A percentile compares a stretch with the other conserved stretches of the same genome.
These are phyloP conservation scores for Zasmidium cellare DNA, from an alignment of 2,329 filamentous ascomycete genomes.

Conservation along the genomic window DNA sequence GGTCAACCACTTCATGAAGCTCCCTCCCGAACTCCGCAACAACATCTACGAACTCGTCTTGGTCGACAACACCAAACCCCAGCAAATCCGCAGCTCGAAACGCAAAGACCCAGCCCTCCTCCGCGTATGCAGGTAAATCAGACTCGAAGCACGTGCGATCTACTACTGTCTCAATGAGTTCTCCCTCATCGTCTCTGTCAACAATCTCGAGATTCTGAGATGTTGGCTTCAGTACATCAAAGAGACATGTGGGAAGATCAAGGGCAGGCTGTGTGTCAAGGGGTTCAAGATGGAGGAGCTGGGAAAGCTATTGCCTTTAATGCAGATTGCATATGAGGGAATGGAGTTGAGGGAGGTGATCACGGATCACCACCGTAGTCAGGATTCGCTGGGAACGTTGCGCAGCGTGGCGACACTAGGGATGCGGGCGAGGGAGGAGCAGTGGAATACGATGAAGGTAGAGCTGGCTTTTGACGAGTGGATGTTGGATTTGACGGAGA, in stretches of 20 bases:
- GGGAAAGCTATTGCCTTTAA: neutral
- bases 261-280: neutral
- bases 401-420: neutral
- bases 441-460: neutral
- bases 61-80: neutral
- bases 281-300: neutral
- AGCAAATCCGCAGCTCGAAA: neutral
- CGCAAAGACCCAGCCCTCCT: neutral
- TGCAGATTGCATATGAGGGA: neutral
- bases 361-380: neutral
- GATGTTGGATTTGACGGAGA: neutral
- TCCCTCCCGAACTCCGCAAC: constrained; percentile 3
- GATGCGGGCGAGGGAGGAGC: neutral
- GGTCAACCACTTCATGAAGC: neutral
- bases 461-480: neutral
- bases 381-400: neutral
- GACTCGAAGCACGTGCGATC: neutral
- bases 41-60: constrained; percentile 6
- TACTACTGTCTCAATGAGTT: neutral
- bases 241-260: neutral
- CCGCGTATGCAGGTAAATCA: neutral
- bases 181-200: neutral
- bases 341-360: neutral
- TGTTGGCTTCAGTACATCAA: neutral
- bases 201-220: neutral